Evolutionary conservation across 148 eudicot species (phyloP), one percentile per base, ranked within the genome.

Genomic region (Fagopyrum tataricum): DNA sequence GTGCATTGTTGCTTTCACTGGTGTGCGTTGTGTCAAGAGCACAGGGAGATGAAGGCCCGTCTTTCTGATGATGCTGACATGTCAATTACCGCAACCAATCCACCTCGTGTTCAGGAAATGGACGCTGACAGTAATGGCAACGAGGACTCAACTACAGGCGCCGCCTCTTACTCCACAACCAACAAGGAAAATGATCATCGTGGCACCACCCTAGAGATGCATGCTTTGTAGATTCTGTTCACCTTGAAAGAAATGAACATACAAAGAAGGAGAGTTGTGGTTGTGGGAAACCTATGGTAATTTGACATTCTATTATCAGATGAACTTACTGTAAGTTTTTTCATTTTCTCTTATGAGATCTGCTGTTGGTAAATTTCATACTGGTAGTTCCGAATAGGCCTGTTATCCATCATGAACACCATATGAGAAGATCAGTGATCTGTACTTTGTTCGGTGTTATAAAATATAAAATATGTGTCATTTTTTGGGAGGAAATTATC

Each of bases 11-110:
- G 97, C 83, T 68, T 94, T 90, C 98, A 94, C 77, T 91, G 96
- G 93, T 94, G 98, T 78, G 98, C 98, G 14, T 71, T 94, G 72
- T 94, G 98, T 88, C 98, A 94, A 76, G 98, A 94, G 86, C 98
- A 94, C 82, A 75, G 98, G 80, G 98, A 94, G 83, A 87, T 94
- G 98, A 91, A 88, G 72, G 59, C 81, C n/a, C 97, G 92, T 51
- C 86, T 94, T 17, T 80, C 98, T 7, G 97, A 91, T 52, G 85
- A 86, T 21, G 6, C 73, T 31, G 81, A 48, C 71, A 73, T 58
- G 59, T 83, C 89, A 41, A 86, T 83, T 91, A 89, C 97, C 6
- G 77, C 88, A 10, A 86, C 91, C 67, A 89, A 91, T 76, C 95
- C 98, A 18, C 98, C 98, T 17, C 87, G 91, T 12, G 83, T 82